Evolutionary conservation across 495 filamentous ascomycete species (phyloP), one percentile per base, ranked within the genome.

Genomic region (Tricharina praecox): DNA sequence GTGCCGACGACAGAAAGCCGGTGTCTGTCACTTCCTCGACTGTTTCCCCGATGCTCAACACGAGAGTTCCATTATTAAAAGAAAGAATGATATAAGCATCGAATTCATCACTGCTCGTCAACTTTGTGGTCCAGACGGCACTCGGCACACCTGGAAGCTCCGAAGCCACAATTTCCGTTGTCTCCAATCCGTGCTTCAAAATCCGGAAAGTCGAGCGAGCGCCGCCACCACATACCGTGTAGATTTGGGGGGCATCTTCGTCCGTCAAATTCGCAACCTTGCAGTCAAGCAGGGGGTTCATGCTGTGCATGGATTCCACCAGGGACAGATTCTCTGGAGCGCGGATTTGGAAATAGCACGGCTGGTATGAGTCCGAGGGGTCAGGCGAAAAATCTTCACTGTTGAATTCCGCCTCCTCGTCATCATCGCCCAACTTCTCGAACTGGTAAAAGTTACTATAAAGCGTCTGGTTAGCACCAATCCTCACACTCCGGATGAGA

Each of bases 181-280:
- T 86, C 54, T 92, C 81, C 3, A 99, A 68, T 0, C 88, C 88
- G 62, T 99, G 85, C 56, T 90, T 92, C 15, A 95, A 67, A 26
- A 79, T 93, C 46, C 87, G 75, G 64, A 99, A 93, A 18, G 77
- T 80, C 59, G 88, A 95, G 49, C 82, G 70, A 44, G 85, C 84
- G 7, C 90, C 83, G 25, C 80, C 81, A 3, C 90, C 90, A 59
- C 81, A 90, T 13, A 95, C 71, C 0, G 85, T 77, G 65, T 93
- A 95, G 30, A 99, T 94, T 61, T 99, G 92, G 10, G 90, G 90
- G 1, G 88, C 87, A 58, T 96, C 92, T 51, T 94, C 90, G 38
- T 82, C 78, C 0, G 79, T 81, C 15, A 93, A 65, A 54, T 99
- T 95, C 21, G 76, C 79, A 24, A 96, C 75, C 59, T 90, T 87